These are phyloP conservation scores for Lepraria neglecta DNA, from an alignment of 495 filamentous ascomycete species.

Conservation along the genomic window DNA sequence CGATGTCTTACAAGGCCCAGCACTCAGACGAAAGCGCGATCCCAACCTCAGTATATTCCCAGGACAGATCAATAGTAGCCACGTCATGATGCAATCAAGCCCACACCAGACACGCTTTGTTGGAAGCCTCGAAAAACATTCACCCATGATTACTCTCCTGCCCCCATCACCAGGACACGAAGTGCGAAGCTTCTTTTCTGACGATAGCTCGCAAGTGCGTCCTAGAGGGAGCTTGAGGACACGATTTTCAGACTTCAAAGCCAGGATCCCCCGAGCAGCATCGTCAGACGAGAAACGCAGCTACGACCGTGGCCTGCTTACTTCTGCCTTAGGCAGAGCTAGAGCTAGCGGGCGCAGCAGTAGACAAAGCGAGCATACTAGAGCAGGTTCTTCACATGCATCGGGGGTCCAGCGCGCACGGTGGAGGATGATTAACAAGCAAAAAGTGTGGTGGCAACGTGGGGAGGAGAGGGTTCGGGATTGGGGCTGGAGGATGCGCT, in stretches of 20 bases:
- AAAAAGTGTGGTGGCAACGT: conserved; percentile 25
- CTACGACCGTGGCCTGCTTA: conserved; percentile 20
- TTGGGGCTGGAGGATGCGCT: conserved; percentile 21
- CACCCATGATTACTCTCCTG: conserved; percentile 21
- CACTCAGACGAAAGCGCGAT: conserved; percentile 12
- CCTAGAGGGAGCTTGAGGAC: conserved; percentile 26
- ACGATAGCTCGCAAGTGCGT: conserved; percentile 29
- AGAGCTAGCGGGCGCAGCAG: conserved; percentile 23
- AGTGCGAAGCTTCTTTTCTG: conserved; percentile 31
- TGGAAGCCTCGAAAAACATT: conserved; percentile 18
- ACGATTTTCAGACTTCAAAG: conserved; percentile 27
- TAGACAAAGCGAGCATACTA: conserved; percentile 20
- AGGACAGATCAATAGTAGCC: conserved; percentile 26
- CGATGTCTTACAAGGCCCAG: conserved; percentile 10
- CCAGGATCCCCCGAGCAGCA: conserved; percentile 14
- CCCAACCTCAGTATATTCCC: conserved; percentile 16
- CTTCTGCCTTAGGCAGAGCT: conserved; percentile 21
- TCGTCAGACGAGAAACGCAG: conserved; percentile 21
- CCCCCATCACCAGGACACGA: conserved; percentile 28
- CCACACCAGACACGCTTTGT: conserved; percentile 24
- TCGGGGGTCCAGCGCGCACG: conserved; percentile 5
- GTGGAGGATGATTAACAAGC: conserved; percentile 20
- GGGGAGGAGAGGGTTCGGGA: conserved; percentile 21
- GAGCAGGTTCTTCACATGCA: conserved; percentile 5
- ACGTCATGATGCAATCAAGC: conserved; percentile 17